A percentile compares a stretch with the other conserved stretches of the same genome.
Conservation (phyloP, 148 eudicot species). For the Vaccinium corymbosum region DNA sequence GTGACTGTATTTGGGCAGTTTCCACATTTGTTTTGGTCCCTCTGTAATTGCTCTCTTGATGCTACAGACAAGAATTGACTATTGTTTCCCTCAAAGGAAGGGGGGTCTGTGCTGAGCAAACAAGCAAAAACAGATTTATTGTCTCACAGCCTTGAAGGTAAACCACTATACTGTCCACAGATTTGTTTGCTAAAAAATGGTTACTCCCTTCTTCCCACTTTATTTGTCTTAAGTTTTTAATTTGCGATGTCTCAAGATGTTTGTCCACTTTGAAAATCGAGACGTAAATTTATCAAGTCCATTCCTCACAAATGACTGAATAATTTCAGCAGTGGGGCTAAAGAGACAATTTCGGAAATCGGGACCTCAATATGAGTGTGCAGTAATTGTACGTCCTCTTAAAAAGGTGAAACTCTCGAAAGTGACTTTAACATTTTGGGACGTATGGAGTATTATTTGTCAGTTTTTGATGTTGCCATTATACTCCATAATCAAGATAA, state of each 20-base stretch:
- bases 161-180: background rate
- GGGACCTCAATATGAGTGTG: no score
- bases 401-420: background rate
- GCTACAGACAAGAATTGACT: slow-evolving; percentile 18
- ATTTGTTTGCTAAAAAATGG: background rate
- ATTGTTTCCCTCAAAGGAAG: slow-evolving; percentile 11
- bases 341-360: background rate
- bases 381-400: background rate
- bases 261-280: background rate
- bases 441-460: background rate
- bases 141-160: slow-evolving; percentile 6
- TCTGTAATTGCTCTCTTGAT: slow-evolving; percentile 1
- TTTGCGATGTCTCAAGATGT: background rate
- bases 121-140: slow-evolving; percentile 5
- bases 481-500: background rate
- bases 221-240: background rate
- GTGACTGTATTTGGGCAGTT: slow-evolving; percentile 16
- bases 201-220: background rate
- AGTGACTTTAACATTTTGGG: background rate
- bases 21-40: slow-evolving; percentile 17
- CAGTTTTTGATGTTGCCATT: background rate
- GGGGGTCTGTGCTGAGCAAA: background rate
- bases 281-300: background rate
- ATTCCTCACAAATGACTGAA: background rate
- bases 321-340: background rate